Evolutionary conservation across 371 early-diverging fungal genomes (phyloP).

Genomic region (Saksenaea vasiformis): DNA sequence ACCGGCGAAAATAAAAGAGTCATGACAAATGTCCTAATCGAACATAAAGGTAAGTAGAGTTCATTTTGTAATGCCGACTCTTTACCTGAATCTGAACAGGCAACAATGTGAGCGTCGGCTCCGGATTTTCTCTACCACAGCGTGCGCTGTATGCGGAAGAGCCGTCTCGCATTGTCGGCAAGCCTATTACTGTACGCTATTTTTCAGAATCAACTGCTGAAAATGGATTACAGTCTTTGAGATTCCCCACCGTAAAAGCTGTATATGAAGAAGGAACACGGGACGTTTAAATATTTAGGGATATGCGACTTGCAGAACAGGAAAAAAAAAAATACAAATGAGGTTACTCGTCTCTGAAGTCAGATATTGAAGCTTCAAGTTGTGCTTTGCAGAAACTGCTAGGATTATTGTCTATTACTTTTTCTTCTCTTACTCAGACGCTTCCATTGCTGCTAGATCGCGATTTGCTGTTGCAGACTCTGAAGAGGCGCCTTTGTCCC

Average conservation of each 20-base stretch:
- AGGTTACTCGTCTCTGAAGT: too few relatives aligned
- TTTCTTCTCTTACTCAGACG: too few relatives aligned
- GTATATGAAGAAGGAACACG: constrained; percentile 46
- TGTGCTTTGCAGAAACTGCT: too few relatives aligned
- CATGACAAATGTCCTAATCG: constrained; percentile 48
- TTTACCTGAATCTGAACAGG: constrained; percentile 10
- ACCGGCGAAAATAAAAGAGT: constrained; percentile 46
- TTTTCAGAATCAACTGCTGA: constrained; percentile 52
- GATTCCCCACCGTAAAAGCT: constrained; percentile 63
- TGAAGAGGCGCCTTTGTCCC: too few relatives aligned
- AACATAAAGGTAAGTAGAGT: constrained; percentile 42
- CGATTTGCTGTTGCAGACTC: too few relatives aligned
- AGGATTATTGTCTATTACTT: too few relatives aligned
- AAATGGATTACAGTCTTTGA: constrained; percentile 36
- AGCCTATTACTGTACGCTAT: constrained; percentile 57
- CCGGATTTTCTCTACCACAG: constrained; percentile 53
- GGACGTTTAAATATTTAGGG: constrained; percentile 6
- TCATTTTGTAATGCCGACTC: not conserved
- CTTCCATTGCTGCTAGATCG: too few relatives aligned
- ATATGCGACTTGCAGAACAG: not conserved
- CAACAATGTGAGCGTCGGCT: constrained; percentile 56
- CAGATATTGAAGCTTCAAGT: too few relatives aligned
- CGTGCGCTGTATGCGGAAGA: constrained; percentile 44
- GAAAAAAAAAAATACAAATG: too few relatives aligned
- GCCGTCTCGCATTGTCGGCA: constrained; percentile 53